Evolutionary conservation across 306 rosid species (phyloP), one percentile per base, ranked within the genome.

Genomic region (Vachellia pachyceras): DNA sequence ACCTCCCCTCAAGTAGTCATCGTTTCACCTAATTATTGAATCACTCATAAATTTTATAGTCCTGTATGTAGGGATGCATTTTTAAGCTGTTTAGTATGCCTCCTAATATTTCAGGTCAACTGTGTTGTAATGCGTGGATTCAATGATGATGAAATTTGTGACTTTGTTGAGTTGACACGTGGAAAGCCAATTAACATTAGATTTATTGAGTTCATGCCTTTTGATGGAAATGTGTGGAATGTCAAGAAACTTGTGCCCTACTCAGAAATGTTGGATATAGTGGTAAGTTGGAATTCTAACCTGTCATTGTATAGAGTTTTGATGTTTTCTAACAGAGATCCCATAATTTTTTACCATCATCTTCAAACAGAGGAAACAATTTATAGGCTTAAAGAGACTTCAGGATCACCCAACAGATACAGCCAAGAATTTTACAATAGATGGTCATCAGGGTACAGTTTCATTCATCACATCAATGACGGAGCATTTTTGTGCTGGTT

Each of bases 171-270:
- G 82, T 77, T 95, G 84, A 95, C 99, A 8, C 89, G 89, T 46
- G 95, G 86, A 49, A 95, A 88, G 75, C 94, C 97, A 46, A 88
- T 95, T 61, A 91, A 93, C 79, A 5, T 95, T 49, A 92, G 97
- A n/a, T 95, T 95, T 87, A 95, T 95, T 75, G 99, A 95, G 86
- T 95, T 95, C 90, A 93, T 95, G 99, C 99, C 99, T 68, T 95
- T 95, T 82, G 99, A 95, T 86, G 99, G 99, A 82, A 95, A 95
- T 87, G 97, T 95, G 80, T 95, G 99, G 99, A 93, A 95, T 76
- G 97, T 95, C 81, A 95, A 95, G 89, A 95, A 93, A 83, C 95
- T 95, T 29, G 97, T 95, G 58, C 91, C 97, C 42, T 95, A 93
- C 81, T 70, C 90, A 22, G 99, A 95, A 87, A 95, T 95, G 92